Conservation (phyloP, 73 alveolate species). For the Paramecium primaurelia region DNA sequence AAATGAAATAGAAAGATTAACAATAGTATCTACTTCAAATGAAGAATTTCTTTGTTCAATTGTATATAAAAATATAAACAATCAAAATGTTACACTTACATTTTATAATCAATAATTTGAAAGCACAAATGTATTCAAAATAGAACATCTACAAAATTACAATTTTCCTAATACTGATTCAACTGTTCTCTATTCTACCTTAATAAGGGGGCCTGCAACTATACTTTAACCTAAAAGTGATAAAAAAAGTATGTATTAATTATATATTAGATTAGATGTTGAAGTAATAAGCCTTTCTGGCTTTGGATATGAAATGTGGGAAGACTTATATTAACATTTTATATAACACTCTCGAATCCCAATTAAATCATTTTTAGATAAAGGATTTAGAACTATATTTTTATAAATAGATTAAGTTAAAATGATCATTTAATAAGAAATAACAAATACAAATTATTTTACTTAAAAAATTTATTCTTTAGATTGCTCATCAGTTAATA, state of each 20-base stretch:
- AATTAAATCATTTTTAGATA: not conserved
- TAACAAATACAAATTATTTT: not conserved
- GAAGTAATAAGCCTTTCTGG: not conserved
- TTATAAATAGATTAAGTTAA: not conserved
- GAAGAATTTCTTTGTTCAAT: not conserved
- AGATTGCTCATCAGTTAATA: not conserved
- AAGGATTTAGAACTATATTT: slow-evolving; percentile 11
- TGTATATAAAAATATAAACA: not conserved
- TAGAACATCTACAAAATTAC: not conserved
- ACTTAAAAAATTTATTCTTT: not conserved
- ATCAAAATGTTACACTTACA: not conserved
- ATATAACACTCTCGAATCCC: not conserved
- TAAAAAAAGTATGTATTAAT: not conserved
- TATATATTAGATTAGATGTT: not conserved
- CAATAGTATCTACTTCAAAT: not conserved
- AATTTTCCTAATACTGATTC: slow-evolving; percentile 5
- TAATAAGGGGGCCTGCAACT: slow-evolving; percentile 13
- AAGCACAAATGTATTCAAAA: not conserved
- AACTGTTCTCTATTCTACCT: not conserved
- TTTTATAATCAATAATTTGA: not conserved
- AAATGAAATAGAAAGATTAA: slow-evolving; percentile 8
- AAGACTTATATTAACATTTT: not conserved
- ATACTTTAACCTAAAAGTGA: not conserved
- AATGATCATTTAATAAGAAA: not conserved
- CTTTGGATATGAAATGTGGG: not conserved